Evolutionary conservation across 805 yeast genomes (phyloP).

Genomic region (Candida maris): DNA sequence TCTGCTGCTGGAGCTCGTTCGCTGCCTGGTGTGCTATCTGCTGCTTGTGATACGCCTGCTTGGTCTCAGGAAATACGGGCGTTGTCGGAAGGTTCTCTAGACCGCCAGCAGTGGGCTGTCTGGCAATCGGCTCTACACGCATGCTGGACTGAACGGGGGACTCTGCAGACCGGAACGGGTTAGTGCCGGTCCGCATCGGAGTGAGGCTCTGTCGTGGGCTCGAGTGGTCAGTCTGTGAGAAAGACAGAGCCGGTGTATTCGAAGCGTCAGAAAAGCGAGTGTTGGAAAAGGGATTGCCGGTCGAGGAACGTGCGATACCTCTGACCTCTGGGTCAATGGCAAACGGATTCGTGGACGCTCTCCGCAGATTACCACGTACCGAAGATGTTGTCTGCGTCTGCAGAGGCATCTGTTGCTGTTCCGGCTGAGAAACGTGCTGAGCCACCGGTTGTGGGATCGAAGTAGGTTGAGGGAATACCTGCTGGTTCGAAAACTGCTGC

Average conservation of each 20-base stretch:
- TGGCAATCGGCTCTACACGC: conserved; percentile 28
- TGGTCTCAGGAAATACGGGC: conserved; percentile 68
- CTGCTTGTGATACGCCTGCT: conserved; percentile 19
- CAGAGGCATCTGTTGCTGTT: conserved; percentile 17
- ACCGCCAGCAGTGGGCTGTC: conserved; percentile 71
- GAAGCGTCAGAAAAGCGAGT: conserved; percentile 22
- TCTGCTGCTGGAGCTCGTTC: conserved; percentile 21
- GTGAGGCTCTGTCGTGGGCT: conserved; percentile 7
- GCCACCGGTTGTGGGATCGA: neutral
- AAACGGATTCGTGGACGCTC: conserved; percentile 31
- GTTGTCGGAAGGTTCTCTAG: conserved; percentile 61
- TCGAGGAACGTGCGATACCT: conserved; percentile 1
- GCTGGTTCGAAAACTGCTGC: no score
- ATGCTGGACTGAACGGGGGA: conserved; percentile 18
- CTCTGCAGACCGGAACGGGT: conserved; percentile 49
- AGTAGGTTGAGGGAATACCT: no score
- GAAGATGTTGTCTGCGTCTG: conserved; percentile 22
- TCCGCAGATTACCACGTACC: conserved; percentile 21
- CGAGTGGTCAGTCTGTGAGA: conserved; percentile 4
- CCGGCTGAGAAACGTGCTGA: neutral
- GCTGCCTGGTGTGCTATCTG: conserved; percentile 19
- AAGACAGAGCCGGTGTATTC: conserved; percentile 21
- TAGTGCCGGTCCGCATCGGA: conserved; percentile 44
- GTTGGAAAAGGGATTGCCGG: conserved; percentile 28
- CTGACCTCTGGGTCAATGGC: conserved; percentile 8